These are phyloP conservation scores for Taphrina deformans DNA, from an alignment of 1,139 yeast species.

Conservation along the genomic window DNA sequence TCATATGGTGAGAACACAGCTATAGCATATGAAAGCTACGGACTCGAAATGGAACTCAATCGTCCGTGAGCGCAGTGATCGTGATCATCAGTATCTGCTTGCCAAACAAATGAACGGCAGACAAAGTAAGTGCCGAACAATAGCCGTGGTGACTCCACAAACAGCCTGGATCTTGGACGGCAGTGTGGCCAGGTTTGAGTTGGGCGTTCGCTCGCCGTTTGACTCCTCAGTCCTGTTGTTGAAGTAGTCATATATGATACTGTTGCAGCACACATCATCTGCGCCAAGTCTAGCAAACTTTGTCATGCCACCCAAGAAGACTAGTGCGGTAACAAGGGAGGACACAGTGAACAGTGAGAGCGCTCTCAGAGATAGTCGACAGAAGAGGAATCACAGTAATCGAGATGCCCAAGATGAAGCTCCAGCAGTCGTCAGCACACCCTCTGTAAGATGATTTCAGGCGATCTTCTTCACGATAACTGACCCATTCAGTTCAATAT, in stretches of 20 bases:
- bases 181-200: too few relatives aligned
- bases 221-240: too few relatives aligned
- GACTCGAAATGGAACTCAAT: too few relatives aligned
- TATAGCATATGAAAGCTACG: too few relatives aligned
- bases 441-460: not conserved
- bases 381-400: constrained; percentile 9
- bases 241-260: too few relatives aligned
- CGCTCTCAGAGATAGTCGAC: constrained; percentile 8
- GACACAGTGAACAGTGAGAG: constrained; percentile 10
- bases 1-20: too few relatives aligned
- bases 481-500: constrained; percentile 18
- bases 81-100: too few relatives aligned
- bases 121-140: constrained; percentile 1
- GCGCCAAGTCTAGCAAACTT: too few relatives aligned
- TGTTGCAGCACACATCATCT: too few relatives aligned
- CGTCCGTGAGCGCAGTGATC: too few relatives aligned
- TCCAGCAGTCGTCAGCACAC: not conserved
- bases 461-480: not conserved
- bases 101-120: not conserved
- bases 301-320: constrained; percentile 24
- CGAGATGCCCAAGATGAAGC: constrained; percentile 17
- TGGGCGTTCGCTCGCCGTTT: too few relatives aligned
- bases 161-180: too few relatives aligned
- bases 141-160: not conserved
- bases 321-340: constrained; percentile 3